These are phyloP conservation scores for Tolypocladium guangdongense DNA, from an alignment of 2,329 filamentous ascomycete genomes.

Conservation along the genomic window DNA sequence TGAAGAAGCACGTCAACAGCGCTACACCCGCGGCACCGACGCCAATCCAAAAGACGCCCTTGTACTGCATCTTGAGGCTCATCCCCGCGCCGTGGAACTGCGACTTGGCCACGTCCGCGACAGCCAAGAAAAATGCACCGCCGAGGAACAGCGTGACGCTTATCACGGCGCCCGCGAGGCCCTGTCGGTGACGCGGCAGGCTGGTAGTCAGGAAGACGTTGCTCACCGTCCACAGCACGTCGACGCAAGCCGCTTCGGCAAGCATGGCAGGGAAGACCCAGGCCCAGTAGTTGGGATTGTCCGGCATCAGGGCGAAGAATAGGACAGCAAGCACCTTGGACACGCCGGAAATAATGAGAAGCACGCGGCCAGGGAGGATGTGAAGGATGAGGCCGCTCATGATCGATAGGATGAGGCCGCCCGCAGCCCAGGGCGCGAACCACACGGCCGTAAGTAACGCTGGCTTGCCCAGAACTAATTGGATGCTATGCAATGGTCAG, in stretches of 20 bases:
- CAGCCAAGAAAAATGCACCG: slow-evolving; percentile 51
- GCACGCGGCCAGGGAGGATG: slow-evolving; percentile 37
- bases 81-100: slow-evolving; percentile 26
- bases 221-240: slow-evolving; percentile 54
- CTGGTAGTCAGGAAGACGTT: slow-evolving; percentile 59
- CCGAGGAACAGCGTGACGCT: slow-evolving; percentile 52
- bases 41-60: slow-evolving; percentile 50
- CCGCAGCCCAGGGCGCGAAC: slow-evolving; percentile 46
- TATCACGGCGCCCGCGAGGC: slow-evolving; percentile 52
- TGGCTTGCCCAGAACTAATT: slow-evolving; percentile 36
- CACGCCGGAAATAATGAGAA: slow-evolving; percentile 40
- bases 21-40: slow-evolving; percentile 38
- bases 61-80: slow-evolving; percentile 40
- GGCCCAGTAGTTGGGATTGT: slow-evolving; percentile 47
- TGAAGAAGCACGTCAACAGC: slow-evolving; percentile 26
- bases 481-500: slow-evolving; percentile 27
- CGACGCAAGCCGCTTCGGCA: slow-evolving; percentile 51
- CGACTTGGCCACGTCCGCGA: slow-evolving; percentile 46
- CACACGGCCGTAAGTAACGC: slow-evolving; percentile 48
- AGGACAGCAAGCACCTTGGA: slow-evolving; percentile 39
- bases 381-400: slow-evolving; percentile 46
- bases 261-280: slow-evolving; percentile 52
- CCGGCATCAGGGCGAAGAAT: slow-evolving; percentile 45
- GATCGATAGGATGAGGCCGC: slow-evolving; percentile 45
- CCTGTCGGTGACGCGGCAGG: slow-evolving; percentile 46